Evolutionary conservation across 2,329 filamentous ascomycete species (phyloP).

Genomic region (Arthrobotrys conoides): DNA sequence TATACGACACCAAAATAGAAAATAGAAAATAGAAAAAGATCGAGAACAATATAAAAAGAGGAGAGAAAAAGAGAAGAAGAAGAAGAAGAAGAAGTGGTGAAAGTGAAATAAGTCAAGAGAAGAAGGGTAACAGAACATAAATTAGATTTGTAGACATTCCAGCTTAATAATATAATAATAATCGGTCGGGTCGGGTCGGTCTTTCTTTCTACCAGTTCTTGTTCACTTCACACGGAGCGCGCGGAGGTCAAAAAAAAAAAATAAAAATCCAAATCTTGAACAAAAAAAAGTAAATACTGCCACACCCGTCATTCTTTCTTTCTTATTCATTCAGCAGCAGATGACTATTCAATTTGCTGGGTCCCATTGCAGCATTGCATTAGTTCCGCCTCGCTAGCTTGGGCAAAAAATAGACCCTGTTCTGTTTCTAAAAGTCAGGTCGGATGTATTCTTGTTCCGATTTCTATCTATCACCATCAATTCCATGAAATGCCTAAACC

Average conservation of each 20-base stretch:
- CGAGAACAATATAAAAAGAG: too few species aligned
- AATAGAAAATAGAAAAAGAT: not conserved
- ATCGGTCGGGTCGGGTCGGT: constrained; percentile 16
- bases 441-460: constrained; percentile 51
- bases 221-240: constrained; percentile 18
- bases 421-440: too few species aligned
- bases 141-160: too few species aligned
- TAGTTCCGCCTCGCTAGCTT: not conserved
- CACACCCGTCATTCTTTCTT: constrained; percentile 60
- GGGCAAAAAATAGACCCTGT: constrained; percentile 24
- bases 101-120: not conserved
- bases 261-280: not conserved
- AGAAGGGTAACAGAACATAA: too few species aligned
- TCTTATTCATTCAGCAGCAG: too few species aligned
- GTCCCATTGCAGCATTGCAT: too few species aligned
- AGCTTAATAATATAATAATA: too few species aligned
- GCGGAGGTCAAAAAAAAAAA: constrained; percentile 26
- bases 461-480: too few species aligned
- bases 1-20: too few species aligned
- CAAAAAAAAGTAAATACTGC: constrained; percentile 35
- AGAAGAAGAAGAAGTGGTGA: not conserved
- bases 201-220: too few species aligned
- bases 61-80: not conserved
- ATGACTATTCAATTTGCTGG: constrained; percentile 28
- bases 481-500: not conserved